Percentiles rank a stretch among this genome's conserved stretches.
These are phyloP conservation scores for Rhinocladiella similis DNA, from an alignment of 2,329 filamentous ascomycete species.

Conservation along the genomic window DNA sequence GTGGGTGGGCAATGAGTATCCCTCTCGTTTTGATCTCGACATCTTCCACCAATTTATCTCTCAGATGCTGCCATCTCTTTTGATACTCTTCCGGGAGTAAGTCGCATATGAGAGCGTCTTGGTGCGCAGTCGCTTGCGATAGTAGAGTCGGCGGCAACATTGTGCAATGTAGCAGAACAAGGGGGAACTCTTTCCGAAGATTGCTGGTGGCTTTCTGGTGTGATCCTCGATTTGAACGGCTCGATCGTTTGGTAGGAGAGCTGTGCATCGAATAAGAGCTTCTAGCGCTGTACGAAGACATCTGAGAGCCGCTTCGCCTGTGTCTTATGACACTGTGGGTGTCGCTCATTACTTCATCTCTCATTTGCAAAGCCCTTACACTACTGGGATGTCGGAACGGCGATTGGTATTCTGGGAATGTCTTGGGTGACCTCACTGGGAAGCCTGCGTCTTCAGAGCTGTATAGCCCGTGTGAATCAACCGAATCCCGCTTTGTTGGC, in stretches of 20 bases:
- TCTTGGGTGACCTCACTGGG: conserved; percentile 3
- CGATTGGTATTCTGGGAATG: conserved; percentile 32
- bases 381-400: conserved; percentile 48
- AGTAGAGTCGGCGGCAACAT: conserved; percentile 55
- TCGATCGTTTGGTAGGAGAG: conserved; percentile 26
- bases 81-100: conserved; percentile 49
- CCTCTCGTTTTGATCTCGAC: conserved; percentile 59
- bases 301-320: conserved; percentile 20
- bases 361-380: conserved; percentile 46
- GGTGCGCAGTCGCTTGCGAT: conserved; percentile 42
- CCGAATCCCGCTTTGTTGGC: conserved; percentile 15
- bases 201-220: conserved; percentile 33
- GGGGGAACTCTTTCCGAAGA: conserved; percentile 51
- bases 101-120: conserved; percentile 48
- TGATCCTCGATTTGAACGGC: conserved; percentile 13
- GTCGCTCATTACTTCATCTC: conserved; percentile 38
- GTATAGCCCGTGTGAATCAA: background rate
- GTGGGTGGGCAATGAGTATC: conserved; percentile 62
- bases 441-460: background rate
- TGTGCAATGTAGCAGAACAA: conserved; percentile 63
- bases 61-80: conserved; percentile 52
- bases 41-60: conserved; percentile 53
- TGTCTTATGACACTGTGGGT: conserved; percentile 41
- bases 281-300: conserved; percentile 24
- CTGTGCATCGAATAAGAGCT: conserved; percentile 22